Conservation (phyloP, 305 asterid genomes). For the Fraxinus platypoda region DNA sequence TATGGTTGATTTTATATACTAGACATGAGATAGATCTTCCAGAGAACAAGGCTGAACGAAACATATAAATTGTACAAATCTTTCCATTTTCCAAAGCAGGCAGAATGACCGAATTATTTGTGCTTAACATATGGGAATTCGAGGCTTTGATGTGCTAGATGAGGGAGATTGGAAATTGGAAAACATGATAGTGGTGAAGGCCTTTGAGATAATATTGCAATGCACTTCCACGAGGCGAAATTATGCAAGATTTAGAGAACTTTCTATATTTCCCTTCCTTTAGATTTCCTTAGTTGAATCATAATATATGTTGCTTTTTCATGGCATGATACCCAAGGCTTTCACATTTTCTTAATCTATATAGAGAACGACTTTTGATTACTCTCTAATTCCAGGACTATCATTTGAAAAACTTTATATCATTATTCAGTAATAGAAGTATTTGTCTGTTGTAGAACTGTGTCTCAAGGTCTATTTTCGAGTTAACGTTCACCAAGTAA, state of each 20-base stretch:
- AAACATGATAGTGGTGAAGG: background rate
- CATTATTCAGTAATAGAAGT: background rate
- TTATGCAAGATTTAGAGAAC: background rate
- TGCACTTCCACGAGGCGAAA: background rate
- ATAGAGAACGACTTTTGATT: background rate
- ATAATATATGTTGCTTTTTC: background rate
- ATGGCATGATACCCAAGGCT: background rate
- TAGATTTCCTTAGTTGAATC: background rate
- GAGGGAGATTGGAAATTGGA: background rate
- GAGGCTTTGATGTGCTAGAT: background rate
- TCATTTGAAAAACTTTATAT: background rate
- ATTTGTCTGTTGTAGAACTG: background rate
- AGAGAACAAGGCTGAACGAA: too few relatives aligned
- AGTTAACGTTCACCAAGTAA: background rate
- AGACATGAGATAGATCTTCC: too few relatives aligned
- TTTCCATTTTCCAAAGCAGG: too few relatives aligned
- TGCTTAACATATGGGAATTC: background rate
- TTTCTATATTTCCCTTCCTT: background rate
- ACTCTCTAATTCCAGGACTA: background rate
- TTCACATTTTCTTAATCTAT: background rate
- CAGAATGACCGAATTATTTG: too few relatives aligned
- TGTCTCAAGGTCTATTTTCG: background rate
- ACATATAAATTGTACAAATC: too few relatives aligned
- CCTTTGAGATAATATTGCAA: background rate
- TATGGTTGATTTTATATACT: background rate